Percentiles rank a stretch among this genome's conserved stretches.
Evolutionary conservation across 257 asterid species (phyloP).

Genomic region (Solanum corneliomulleri): DNA sequence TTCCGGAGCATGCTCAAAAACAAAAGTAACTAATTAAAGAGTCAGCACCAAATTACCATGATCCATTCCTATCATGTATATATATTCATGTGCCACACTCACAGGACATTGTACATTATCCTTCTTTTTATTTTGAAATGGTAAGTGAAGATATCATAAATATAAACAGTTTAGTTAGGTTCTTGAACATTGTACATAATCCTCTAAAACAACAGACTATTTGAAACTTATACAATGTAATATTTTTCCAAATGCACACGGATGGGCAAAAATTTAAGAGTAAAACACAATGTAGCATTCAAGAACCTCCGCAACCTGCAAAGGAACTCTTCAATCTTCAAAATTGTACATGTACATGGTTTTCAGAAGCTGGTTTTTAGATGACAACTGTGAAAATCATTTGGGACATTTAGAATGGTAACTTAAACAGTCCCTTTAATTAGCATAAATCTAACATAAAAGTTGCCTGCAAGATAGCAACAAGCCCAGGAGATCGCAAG

Average conservation of each 20-base stretch:
- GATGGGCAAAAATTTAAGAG: background rate
- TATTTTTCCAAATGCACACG: background rate
- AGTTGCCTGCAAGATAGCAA: background rate
- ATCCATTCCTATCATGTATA: background rate
- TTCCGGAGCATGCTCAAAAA: background rate
- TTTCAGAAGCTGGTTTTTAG: background rate
- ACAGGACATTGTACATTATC: background rate
- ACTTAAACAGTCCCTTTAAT: background rate
- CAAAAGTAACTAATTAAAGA: background rate
- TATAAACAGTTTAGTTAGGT: background rate
- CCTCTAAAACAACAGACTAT: background rate
- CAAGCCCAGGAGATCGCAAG: background rate
- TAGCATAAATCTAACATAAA: background rate
- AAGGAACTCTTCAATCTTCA: background rate
- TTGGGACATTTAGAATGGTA: background rate
- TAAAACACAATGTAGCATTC: background rate
- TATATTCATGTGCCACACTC: background rate
- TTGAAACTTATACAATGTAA: background rate
- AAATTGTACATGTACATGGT: background rate
- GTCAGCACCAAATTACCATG: background rate
- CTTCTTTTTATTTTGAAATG: background rate
- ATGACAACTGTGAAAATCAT: background rate
- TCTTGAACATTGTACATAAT: background rate
- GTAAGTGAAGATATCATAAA: background rate
- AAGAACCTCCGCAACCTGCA: background rate